phyloP scores from a whole-genome alignment of 768 basidiomycete genomes.

The Tricholoma terreum region DNA sequence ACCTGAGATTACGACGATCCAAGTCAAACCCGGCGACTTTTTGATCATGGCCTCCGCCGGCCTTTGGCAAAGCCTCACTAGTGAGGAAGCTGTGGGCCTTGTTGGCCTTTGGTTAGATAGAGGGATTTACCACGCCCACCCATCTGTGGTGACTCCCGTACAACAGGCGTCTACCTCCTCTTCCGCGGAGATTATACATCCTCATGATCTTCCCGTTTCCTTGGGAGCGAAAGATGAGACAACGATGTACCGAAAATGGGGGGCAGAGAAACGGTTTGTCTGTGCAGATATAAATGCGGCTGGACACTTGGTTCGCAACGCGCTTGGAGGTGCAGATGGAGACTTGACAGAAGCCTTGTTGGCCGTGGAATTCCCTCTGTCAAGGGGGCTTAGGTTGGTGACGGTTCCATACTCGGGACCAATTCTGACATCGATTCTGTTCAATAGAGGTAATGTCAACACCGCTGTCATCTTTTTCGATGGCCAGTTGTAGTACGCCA shows the following conservation, averaged over 20 bases:
- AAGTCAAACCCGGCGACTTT: slow-evolving; percentile 46
- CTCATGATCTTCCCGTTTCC: slow-evolving; percentile 27
- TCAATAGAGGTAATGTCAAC: slow-evolving; percentile 8
- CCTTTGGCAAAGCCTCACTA: slow-evolving; percentile 51
- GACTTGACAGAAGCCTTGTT: slow-evolving; percentile 39
- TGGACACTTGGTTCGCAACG: slow-evolving; percentile 48
- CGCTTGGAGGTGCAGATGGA: slow-evolving; percentile 45
- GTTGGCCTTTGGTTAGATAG: slow-evolving; percentile 46
- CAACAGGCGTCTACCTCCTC: not conserved
- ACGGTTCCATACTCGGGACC: not conserved
- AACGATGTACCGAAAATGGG: slow-evolving; percentile 35
- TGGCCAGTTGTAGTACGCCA: not conserved
- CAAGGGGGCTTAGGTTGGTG: slow-evolving; percentile 33
- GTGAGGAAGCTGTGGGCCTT: slow-evolving; percentile 53
- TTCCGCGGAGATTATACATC: slow-evolving; percentile 10
- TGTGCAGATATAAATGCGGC: slow-evolving; percentile 41
- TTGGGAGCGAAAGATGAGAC: slow-evolving; percentile 26
- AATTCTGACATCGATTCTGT: not conserved
- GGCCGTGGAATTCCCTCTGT: slow-evolving; percentile 31
- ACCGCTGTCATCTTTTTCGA: slow-evolving; percentile 10
- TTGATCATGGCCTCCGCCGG: slow-evolving; percentile 52
- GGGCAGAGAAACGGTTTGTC: slow-evolving; percentile 36
- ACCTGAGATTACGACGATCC: slow-evolving; percentile 45
- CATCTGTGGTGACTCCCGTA: not conserved
- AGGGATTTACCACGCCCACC: not conserved